Conservation (phyloP, 495 filamentous ascomycete species). For the Neurospora intermedia region DNA sequence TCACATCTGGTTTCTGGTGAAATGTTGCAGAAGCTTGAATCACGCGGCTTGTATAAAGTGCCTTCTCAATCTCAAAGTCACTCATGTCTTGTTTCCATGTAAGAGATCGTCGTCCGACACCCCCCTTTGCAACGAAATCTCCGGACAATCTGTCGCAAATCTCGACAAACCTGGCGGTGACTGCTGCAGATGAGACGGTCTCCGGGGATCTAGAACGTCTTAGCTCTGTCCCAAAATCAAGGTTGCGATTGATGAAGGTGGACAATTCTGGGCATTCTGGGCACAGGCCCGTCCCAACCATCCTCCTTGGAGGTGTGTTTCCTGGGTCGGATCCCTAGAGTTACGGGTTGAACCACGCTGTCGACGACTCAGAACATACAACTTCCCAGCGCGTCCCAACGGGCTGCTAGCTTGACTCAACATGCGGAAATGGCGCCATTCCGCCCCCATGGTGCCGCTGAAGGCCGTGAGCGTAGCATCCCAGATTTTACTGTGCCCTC, state of each 20-base stretch:
- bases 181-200: slow-evolving; percentile 11
- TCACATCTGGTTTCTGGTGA: not conserved
- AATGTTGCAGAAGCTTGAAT: not conserved
- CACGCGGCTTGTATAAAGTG: not conserved
- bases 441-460: not conserved
- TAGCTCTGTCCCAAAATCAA: slow-evolving; percentile 11
- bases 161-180: not conserved
- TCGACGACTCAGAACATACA: not conserved
- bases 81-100: not conserved
- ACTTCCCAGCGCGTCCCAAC: not conserved
- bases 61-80: not conserved
- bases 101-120: not conserved
- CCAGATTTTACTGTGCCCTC: not conserved
- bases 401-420: not conserved
- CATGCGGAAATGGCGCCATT: slow-evolving; percentile 10
- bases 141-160: not conserved
- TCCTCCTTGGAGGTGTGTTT: not conserved
- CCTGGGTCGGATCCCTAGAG: not conserved
- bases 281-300: not conserved
- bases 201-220: slow-evolving; percentile 14
- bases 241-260: slow-evolving; percentile 5
- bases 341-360: not conserved
- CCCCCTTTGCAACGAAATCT: not conserved
- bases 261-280: not conserved
- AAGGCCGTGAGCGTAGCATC: not conserved